Conservation (phyloP, 495 filamentous ascomycete genomes). For the Chaetomium cochliodes region DNA sequence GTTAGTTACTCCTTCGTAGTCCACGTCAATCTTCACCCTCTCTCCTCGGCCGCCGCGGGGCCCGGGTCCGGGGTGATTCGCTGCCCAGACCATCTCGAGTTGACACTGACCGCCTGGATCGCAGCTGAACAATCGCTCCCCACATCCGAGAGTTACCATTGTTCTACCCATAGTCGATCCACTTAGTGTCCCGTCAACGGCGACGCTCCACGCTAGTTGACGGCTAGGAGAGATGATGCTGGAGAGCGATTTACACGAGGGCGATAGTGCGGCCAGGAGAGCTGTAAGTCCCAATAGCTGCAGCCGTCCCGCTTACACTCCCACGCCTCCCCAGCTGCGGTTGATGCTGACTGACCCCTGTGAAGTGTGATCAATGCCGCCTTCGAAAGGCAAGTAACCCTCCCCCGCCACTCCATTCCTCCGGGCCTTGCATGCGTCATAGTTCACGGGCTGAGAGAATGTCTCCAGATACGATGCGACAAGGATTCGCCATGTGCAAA, state of each 20-base stretch:
- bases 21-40: not conserved
- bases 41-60: constrained; percentile 5
- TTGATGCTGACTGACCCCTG: constrained; percentile 22
- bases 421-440: not conserved
- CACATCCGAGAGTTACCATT: not conserved
- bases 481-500: constrained; percentile 66
- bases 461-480: constrained; percentile 62
- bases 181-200: not conserved
- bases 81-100: not conserved
- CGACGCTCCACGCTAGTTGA: not conserved
- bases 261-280: constrained; percentile 8
- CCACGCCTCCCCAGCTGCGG: not conserved
- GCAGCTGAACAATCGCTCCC: not conserved
- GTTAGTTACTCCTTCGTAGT: too few species aligned
- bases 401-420: not conserved
- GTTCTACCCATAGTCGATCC: not conserved
- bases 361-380: constrained; percentile 39
- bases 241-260: constrained; percentile 6
- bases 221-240: constrained; percentile 11
- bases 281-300: constrained; percentile 12
- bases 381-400: constrained; percentile 32
- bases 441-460: constrained; percentile 25
- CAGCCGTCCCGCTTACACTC: not conserved
- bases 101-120: not conserved
- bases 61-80: not conserved